A percentile compares a stretch with the other conserved stretches of the same genome.
Conservation (phyloP, 169 alveolate genomes). For the Eimeria sp. region DNA sequence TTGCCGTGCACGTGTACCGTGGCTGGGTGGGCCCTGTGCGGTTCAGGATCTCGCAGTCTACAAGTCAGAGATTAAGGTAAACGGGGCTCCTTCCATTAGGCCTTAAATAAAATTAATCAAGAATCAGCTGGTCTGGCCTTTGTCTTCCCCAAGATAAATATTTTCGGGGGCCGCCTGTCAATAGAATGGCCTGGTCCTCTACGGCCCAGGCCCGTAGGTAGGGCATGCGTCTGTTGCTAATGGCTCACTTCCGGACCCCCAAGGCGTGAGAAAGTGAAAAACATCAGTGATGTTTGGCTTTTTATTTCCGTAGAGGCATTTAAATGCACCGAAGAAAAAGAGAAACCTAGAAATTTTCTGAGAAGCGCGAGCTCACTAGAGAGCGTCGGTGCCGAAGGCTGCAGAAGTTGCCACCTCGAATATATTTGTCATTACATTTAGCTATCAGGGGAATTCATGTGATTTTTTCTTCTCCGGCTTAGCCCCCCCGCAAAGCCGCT, state of each 20-base stretch:
- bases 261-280: not conserved
- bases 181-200: conserved; percentile 31
- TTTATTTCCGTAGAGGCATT: not conserved
- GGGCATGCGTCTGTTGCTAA: conserved; percentile 50
- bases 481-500: not conserved
- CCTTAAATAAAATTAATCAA: not conserved
- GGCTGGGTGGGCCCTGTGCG: conserved; percentile 34
- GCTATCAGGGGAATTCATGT: not conserved
- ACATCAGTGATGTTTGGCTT: not conserved
- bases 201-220: conserved; percentile 41
- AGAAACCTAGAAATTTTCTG: not conserved
- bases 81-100: not conserved
- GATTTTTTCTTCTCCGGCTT: not conserved
- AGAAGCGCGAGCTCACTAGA: conserved; percentile 30
- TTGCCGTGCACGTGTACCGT: not conserved
- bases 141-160: not conserved
- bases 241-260: not conserved
- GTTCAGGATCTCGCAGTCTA: not conserved
- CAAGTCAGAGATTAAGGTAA: not conserved
- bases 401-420: not conserved
- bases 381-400: not conserved
- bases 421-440: not conserved
- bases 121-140: not conserved
- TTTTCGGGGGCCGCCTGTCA: not conserved
- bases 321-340: not conserved